phyloP scores from a whole-genome alignment of 768 basidiomycete species.

The Holtermannia corniformis region DNA sequence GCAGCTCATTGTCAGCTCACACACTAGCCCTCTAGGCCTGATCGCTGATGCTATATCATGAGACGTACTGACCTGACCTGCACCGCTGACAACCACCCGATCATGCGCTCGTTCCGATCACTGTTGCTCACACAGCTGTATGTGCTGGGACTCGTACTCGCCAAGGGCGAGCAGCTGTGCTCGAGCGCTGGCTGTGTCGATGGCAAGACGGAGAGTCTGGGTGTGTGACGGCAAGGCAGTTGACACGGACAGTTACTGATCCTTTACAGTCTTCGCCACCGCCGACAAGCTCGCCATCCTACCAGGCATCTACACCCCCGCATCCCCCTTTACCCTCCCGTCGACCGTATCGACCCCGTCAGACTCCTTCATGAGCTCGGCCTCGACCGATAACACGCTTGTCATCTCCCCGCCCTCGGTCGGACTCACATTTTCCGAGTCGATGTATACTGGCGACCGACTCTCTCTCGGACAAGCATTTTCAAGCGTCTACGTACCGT shows the following conservation, averaged over 20 bases:
- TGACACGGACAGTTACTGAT: not conserved
- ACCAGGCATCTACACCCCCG: not conserved
- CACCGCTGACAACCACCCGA: not conserved
- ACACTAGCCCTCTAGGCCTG: too few relatives aligned
- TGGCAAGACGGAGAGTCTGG: not conserved
- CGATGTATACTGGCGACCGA: constrained; percentile 9
- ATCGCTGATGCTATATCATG: too few relatives aligned
- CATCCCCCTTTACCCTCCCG: not conserved
- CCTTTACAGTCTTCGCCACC: not conserved
- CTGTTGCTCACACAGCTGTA: not conserved
- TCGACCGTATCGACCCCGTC: not conserved
- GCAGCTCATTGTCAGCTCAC: too few relatives aligned
- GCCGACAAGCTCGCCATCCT: not conserved
- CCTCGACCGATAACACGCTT: not conserved
- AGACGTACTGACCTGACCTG: too few relatives aligned
- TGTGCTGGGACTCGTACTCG: not conserved
- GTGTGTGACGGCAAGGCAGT: not conserved
- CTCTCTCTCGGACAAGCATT: constrained; percentile 4
- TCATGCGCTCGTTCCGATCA: not conserved
- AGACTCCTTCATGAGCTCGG: not conserved
- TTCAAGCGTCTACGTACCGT: constrained; percentile 22
- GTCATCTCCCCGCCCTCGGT: constrained; percentile 12
- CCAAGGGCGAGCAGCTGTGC: not conserved
- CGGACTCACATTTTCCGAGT: constrained; percentile 10
- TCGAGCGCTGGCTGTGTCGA: not conserved